Evolutionary conservation across 2,329 filamentous ascomycete species (phyloP).

Genomic region (Sclerotinia nivalis): DNA sequence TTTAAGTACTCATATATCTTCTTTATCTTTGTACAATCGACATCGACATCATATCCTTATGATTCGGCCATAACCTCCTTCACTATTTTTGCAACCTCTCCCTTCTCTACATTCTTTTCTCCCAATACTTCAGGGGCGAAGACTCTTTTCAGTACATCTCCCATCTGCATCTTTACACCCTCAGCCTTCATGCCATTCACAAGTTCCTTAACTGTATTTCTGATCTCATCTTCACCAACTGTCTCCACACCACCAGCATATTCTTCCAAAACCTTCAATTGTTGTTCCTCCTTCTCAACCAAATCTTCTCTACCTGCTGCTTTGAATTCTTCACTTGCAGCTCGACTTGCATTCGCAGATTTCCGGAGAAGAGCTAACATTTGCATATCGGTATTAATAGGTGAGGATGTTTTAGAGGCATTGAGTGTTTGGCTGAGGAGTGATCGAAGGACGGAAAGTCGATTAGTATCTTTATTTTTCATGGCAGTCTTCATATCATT

Average conservation of each 20-base stretch:
- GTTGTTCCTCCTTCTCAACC: constrained; percentile 66
- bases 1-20: not conserved
- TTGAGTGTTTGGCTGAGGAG: constrained; percentile 72
- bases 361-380: constrained; percentile 68
- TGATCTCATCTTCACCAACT: constrained; percentile 60
- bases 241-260: constrained; percentile 61
- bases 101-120: constrained; percentile 65
- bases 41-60: constrained; percentile 15
- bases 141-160: constrained; percentile 64
- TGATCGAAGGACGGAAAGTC: constrained; percentile 67
- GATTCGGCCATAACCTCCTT: constrained; percentile 49
- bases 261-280: constrained; percentile 64
- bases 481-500: constrained; percentile 65
- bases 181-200: constrained; percentile 53
- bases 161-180: constrained; percentile 51
- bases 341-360: constrained; percentile 56
- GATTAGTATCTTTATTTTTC: constrained; percentile 62
- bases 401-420: constrained; percentile 69
- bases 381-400: constrained; percentile 70
- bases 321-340: constrained; percentile 64
- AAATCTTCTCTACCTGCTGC: constrained; percentile 66
- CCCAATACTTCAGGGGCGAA: constrained; percentile 55
- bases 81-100: constrained; percentile 60
- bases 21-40: not conserved
- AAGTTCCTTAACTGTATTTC: constrained; percentile 51